Conservation (phyloP, 75 land plant species). For the Cupressus sempervirens region DNA sequence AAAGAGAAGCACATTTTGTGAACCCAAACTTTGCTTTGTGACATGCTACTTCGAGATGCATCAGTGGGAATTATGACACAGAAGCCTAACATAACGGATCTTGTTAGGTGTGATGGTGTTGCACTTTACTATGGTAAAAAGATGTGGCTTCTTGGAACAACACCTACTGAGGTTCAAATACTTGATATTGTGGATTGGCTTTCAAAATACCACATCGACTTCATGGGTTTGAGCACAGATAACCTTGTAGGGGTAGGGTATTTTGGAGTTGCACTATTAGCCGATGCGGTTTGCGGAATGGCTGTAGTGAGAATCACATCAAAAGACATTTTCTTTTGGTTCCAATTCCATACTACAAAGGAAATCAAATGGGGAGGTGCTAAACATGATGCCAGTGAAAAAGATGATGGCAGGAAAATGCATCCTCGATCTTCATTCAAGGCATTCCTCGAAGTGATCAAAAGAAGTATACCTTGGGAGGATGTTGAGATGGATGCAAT, state of each 20-base stretch:
- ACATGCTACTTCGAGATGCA: conserved; percentile 87
- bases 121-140: conserved; percentile 60
- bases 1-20: conserved; percentile 73
- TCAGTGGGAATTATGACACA: conserved; percentile 79
- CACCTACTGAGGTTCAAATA: conserved; percentile 75
- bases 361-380: conserved; percentile 95
- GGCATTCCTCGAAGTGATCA: conserved; percentile 86
- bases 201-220: conserved; percentile 53
- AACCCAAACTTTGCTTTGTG: conserved; percentile 83
- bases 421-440: conserved; percentile 87
- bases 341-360: conserved; percentile 81
- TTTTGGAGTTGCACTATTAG: conserved; percentile 56
- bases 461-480: conserved; percentile 79
- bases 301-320: conserved; percentile 71
- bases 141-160: conserved; percentile 75
- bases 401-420: conserved; percentile 69
- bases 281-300: conserved; percentile 85
- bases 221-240: conserved; percentile 85
- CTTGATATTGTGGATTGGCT: conserved; percentile 72
- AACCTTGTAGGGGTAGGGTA: conserved; percentile 79
- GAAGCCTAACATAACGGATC: conserved; percentile 87
- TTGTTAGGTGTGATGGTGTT: conserved; percentile 86
- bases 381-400: conserved; percentile 67
- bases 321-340: conserved; percentile 84
- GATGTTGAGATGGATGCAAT: conserved; percentile 95